Percentiles rank a stretch among this genome's conserved stretches.
Evolutionary conservation across 208 protist genomes (phyloP).

Genomic region (Borovskyia barvae): DNA sequence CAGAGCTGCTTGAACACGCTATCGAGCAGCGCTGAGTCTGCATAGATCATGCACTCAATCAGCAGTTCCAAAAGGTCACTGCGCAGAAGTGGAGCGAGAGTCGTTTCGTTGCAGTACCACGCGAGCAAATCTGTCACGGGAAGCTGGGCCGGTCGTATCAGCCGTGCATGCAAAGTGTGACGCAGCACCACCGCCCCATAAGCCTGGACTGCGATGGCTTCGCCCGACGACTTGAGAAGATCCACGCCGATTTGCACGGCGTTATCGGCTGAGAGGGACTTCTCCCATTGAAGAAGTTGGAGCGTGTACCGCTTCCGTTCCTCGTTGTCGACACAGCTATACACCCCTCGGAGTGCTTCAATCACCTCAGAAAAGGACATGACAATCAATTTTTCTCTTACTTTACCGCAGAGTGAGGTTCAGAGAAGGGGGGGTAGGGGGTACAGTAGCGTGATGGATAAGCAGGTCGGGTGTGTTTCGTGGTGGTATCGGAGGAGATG

Average conservation of each 20-base stretch:
- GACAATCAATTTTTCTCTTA: not conserved
- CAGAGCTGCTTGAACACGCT: slow-evolving; percentile 7
- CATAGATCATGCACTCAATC: slow-evolving; percentile 56
- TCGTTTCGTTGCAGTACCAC: slow-evolving; percentile 72
- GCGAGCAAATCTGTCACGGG: slow-evolving; percentile 59
- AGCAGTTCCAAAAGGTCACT: slow-evolving; percentile 61
- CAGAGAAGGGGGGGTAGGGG: not conserved
- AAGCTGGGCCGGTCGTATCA: slow-evolving; percentile 26
- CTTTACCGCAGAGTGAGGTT: not conserved
- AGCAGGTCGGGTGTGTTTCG: too few relatives aligned
- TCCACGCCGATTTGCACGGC: slow-evolving; percentile 44
- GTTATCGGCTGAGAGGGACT: slow-evolving; percentile 30
- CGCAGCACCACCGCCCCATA: slow-evolving; percentile 79
- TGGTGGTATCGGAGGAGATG: too few relatives aligned
- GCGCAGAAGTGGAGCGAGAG: slow-evolving; percentile 43
- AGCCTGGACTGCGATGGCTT: slow-evolving; percentile 59
- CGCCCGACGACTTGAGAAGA: slow-evolving; percentile 41
- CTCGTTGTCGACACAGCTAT: slow-evolving; percentile 43
- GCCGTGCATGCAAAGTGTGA: slow-evolving; percentile 35
- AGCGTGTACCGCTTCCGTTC: slow-evolving; percentile 30
- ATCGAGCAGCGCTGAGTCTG: slow-evolving; percentile 19
- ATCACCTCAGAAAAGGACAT: slow-evolving; percentile 37
- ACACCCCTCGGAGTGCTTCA: slow-evolving; percentile 36
- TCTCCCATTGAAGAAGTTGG: slow-evolving; percentile 56
- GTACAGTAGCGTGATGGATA: too few relatives aligned